Base-by-base conservation (phyloP, 164 flowering plant genomes). In the Tetracentron sinense region DNA sequence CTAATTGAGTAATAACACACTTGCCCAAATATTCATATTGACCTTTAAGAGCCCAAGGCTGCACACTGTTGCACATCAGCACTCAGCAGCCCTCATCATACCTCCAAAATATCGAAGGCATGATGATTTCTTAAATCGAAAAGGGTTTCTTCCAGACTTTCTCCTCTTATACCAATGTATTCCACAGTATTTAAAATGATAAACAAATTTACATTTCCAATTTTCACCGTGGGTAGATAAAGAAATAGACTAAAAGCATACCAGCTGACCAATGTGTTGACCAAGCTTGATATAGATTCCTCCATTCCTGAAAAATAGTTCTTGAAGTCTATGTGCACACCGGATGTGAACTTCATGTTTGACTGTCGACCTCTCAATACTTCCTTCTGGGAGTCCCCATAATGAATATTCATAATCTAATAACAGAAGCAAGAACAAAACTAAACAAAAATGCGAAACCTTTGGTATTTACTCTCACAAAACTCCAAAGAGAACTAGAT, bases 281-380 rank as follows among this genome's bases (percentile, higher is more conserved):
- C 99, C 99, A 63, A 94, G 90, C 78, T 94, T 94, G 62, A 94
- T 94, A 68, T 94, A 94, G 42, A 94, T 85, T 66, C 99, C 99
- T 60, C 99, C 99, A 81, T 94, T 94, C 73, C 58, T 85, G 66
- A 91, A 94, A 72, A 96, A 94, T 46, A 94, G 65, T 33, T 94
- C 97, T 62, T 77, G 86, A 73, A 94, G 92, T 68, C 77, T 89
- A 42, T 22, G 80, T 4, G 99, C 97, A 62, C 84, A 79, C 61
- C 99, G 79, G 15, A 77, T 67, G 70, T 94, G 97, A 74, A 86
- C 96, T 75, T 91, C 93, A 60, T 81, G 96, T 57, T 87, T 94
- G 58, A 71, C 79, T 75, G 42, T 82, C 51, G 62, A 33, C 71
- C 82, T 81, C 71, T 94, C 97, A 26, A 20, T 58, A 70, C 96